A percentile compares a stretch with the other conserved stretches of the same genome.
These are phyloP conservation scores for Curvularia verruculosa DNA, from an alignment of 2,329 filamentous ascomycete species.

Conservation along the genomic window DNA sequence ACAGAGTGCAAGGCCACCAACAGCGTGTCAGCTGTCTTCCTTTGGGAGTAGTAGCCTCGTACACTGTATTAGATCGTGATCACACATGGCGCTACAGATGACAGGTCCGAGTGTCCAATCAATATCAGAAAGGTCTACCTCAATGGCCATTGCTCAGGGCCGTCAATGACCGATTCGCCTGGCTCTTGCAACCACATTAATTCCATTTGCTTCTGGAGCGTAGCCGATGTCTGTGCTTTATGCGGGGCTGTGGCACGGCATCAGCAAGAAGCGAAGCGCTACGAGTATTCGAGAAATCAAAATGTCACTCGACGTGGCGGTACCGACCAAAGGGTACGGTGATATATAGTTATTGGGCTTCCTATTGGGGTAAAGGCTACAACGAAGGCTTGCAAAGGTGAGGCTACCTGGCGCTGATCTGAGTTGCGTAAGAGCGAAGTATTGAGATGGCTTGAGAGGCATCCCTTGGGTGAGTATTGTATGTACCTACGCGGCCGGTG, in stretches of 20 bases:
- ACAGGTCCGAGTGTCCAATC: slow-evolving; percentile 20
- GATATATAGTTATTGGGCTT: slow-evolving; percentile 11
- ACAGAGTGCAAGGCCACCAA: slow-evolving; percentile 22
- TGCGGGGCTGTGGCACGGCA: slow-evolving; percentile 29
- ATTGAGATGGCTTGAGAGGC: slow-evolving; percentile 24
- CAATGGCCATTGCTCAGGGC: slow-evolving; percentile 15
- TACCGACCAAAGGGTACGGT: slow-evolving; percentile 28
- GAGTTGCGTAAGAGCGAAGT: slow-evolving; percentile 23
- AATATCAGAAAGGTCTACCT: slow-evolving; percentile 15
- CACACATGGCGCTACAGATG: slow-evolving; percentile 16
- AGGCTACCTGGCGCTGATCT: slow-evolving; percentile 18
- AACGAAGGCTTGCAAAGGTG: slow-evolving; percentile 10
- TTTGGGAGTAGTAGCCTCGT: slow-evolving; percentile 26
- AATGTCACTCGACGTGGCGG: slow-evolving; percentile 23
- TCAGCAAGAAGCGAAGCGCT: slow-evolving; percentile 20
- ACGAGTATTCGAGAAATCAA: slow-evolving; percentile 17
- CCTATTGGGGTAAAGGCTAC: slow-evolving; percentile 32
- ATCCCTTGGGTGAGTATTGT: slow-evolving; percentile 3
- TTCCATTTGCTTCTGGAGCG: slow-evolving; percentile 27
- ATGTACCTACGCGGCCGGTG: background rate
- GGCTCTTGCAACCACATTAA: slow-evolving; percentile 8
- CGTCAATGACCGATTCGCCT: slow-evolving; percentile 17
- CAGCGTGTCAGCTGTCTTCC: slow-evolving; percentile 17
- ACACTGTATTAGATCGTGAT: slow-evolving; percentile 18
- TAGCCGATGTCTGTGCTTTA: slow-evolving; percentile 23